phyloP scores from a whole-genome alignment of 1,284 basidiomycete genomes.

The Sanghuangporus baumii region DNA sequence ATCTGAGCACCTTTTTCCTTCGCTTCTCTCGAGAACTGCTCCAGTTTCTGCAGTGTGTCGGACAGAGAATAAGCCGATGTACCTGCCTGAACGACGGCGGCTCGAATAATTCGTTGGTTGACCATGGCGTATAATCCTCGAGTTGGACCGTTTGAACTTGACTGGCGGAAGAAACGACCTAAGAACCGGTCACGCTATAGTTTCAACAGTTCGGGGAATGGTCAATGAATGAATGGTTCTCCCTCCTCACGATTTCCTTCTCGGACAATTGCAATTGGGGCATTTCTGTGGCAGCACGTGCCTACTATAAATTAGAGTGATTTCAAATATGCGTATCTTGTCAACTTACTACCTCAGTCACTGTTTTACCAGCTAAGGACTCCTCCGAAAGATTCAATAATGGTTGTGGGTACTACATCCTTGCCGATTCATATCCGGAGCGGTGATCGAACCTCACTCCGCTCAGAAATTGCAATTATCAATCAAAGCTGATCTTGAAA shows the following conservation, averaged over 20 bases:
- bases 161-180: neutral
- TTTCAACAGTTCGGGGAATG: neutral
- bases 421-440: neutral
- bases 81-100: conserved; percentile 53
- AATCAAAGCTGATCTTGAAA: conserved; percentile 74
- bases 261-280: too few species aligned
- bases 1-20: conserved; percentile 42
- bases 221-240: neutral
- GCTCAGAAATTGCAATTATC: conserved; percentile 52
- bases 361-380: neutral
- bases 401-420: neutral
- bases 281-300: too few species aligned
- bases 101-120: conserved; percentile 25
- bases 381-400: neutral
- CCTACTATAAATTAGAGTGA: too few species aligned
- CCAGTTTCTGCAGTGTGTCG: conserved; percentile 53
- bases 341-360: too few species aligned
- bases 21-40: conserved; percentile 44
- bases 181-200: neutral
- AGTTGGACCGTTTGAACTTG: neutral
- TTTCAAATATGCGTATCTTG: too few species aligned
- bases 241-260: too few species aligned
- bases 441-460: neutral
- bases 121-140: conserved; percentile 1
- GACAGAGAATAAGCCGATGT: conserved; percentile 47